phyloP scores from a whole-genome alignment of 1,139 yeast species.

The Scheffersomyces lignicola region DNA sequence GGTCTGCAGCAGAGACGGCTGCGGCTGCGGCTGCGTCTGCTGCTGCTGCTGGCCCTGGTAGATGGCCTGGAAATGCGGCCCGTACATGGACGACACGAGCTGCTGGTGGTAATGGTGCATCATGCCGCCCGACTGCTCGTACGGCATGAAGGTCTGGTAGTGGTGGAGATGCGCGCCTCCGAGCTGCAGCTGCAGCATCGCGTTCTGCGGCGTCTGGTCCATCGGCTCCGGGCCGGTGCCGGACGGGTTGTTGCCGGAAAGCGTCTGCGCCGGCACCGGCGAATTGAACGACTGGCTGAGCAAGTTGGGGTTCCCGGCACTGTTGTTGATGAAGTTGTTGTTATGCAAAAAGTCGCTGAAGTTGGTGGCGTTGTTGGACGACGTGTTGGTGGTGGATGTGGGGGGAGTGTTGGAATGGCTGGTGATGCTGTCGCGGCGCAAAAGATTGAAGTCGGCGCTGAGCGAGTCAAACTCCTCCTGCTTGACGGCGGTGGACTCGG shows the following conservation, averaged over 20 bases:
- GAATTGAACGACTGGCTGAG: conserved; percentile 2
- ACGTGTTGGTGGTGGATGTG: conserved; percentile 2
- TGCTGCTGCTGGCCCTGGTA: conserved; percentile 4
- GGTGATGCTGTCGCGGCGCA: conserved; percentile 5
- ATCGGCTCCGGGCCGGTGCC: neutral
- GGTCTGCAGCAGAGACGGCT: conserved; percentile 7
- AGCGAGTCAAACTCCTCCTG: conserved; percentile 20
- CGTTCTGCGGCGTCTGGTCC: conserved; percentile 6
- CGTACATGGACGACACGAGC: neutral
- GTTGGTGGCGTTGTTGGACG: conserved; percentile 12
- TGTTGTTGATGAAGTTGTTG: conserved; percentile 22
- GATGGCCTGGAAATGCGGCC: conserved; percentile 1
- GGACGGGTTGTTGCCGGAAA: neutral
- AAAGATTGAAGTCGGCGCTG: conserved; percentile 7
- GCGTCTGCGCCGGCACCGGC: neutral
- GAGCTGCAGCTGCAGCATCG: conserved; percentile 2
- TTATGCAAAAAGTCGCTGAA: conserved; percentile 23
- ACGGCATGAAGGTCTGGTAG: conserved; percentile 19
- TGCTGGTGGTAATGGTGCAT: conserved; percentile 6
- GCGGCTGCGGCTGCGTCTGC: conserved; percentile 5
- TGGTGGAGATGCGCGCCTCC: conserved; percentile 10
- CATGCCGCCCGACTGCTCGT: conserved; percentile 8
- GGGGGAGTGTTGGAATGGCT: conserved; percentile 7
- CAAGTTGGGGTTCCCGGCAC: conserved; percentile 5
- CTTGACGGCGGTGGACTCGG: conserved; percentile 14